These are phyloP conservation scores for Dactylellina sp. DNA, from an alignment of 2,329 filamentous ascomycete species.

Conservation along the genomic window DNA sequence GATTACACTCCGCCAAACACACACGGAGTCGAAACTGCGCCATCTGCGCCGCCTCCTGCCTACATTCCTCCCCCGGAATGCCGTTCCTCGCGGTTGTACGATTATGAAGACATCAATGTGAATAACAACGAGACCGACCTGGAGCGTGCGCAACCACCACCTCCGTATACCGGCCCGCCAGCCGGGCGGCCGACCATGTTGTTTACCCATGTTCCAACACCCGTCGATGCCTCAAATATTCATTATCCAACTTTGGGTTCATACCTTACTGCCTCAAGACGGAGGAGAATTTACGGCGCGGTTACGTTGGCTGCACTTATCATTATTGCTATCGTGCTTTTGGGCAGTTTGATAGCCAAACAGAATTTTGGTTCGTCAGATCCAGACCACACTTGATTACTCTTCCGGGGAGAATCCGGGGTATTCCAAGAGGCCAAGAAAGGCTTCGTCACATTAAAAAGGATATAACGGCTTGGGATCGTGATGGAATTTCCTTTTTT, in stretches of 20 bases:
- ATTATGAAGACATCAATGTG: constrained; percentile 25
- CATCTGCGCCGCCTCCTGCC: constrained; percentile 47
- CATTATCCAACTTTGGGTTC: constrained; percentile 45
- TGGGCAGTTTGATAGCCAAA: constrained; percentile 41
- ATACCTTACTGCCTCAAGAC: constrained; percentile 44
- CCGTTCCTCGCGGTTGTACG: constrained; percentile 49
- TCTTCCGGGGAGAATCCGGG: no score
- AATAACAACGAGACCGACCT: constrained; percentile 26
- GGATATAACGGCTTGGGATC: no score
- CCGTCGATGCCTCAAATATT: constrained; percentile 11
- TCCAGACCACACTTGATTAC: no score
- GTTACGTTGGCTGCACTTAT: constrained; percentile 39
- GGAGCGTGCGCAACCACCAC: constrained; percentile 47
- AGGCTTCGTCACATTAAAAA: no score
- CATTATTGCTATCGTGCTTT: constrained; percentile 42
- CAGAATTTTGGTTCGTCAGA: constrained; percentile 7
- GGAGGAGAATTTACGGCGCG: constrained; percentile 37
- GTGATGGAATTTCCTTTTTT: no score
- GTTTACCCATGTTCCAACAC: constrained; percentile 1
- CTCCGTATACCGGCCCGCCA: constrained; percentile 37
- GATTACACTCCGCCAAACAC: constrained; percentile 8
- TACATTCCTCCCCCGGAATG: constrained; percentile 49
- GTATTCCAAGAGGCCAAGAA: no score
- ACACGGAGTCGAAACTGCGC: constrained; percentile 36
- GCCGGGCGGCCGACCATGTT: constrained; percentile 12